These are phyloP conservation scores for Teunomyces cretensis DNA, from an alignment of 805 yeast genomes.

Conservation along the genomic window DNA sequence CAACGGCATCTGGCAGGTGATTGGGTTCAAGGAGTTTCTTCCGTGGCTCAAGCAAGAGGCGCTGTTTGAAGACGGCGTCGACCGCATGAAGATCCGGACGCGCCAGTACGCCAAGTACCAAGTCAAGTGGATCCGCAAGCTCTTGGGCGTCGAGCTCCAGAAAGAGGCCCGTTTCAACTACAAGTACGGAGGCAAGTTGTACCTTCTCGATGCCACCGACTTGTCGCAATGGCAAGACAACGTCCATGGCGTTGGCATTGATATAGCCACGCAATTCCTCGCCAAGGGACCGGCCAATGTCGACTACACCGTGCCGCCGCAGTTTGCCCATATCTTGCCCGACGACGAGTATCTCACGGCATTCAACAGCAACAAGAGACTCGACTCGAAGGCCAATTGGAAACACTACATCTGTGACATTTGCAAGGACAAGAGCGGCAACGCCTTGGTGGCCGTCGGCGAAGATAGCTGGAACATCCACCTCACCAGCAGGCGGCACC, in stretches of 20 bases:
- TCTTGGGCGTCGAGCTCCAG: constrained; percentile 59
- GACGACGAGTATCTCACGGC: constrained; percentile 15
- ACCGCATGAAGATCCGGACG: constrained; percentile 79
- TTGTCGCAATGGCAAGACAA: constrained; percentile 55
- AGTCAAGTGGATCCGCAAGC: constrained; percentile 84
- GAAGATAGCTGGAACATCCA: constrained; percentile 70
- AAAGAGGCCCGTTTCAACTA: constrained; percentile 46
- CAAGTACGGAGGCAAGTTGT: constrained; percentile 63
- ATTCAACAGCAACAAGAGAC: constrained; percentile 38
- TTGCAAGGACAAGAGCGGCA: constrained; percentile 58
- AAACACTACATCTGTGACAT: constrained; percentile 64
- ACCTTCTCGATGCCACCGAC: constrained; percentile 76
- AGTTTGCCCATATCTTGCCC: constrained; percentile 26
- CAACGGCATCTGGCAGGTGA: constrained; percentile 88
- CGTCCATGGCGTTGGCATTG: constrained; percentile 57
- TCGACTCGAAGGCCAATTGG: constrained; percentile 49
- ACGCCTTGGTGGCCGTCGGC: constrained; percentile 68
- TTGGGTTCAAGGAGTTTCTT: constrained; percentile 87
- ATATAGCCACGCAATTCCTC: constrained; percentile 43
- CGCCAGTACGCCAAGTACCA: constrained; percentile 86
- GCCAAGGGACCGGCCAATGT: constrained; percentile 27
- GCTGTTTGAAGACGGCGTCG: constrained; percentile 50
- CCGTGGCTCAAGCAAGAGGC: constrained; percentile 54
- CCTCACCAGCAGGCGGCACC: constrained; percentile 66
- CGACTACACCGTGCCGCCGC: constrained; percentile 26